Conservation (phyloP, 2,329 filamentous ascomycete species). For the Pyrenochaeta sp. region DNA sequence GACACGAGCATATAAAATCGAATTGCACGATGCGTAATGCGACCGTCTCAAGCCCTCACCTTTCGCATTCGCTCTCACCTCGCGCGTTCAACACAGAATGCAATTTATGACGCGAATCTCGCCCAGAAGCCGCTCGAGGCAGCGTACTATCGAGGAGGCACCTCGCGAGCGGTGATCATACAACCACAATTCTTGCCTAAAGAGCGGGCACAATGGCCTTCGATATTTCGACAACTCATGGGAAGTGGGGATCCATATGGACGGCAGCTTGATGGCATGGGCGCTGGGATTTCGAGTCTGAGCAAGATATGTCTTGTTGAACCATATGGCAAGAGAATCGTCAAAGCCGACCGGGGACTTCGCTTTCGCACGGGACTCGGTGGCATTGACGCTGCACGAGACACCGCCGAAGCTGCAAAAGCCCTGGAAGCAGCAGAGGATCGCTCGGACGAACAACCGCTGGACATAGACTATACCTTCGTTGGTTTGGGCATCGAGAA, state of each 20-base stretch:
- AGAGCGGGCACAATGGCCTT: constrained; percentile 55
- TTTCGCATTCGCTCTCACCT: constrained; percentile 21
- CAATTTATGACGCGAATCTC: constrained; percentile 10
- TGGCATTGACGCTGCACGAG: constrained; percentile 18
- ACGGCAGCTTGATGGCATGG: constrained; percentile 75
- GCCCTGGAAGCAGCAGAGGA: constrained; percentile 4
- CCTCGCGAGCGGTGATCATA: constrained; percentile 72
- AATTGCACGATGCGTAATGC: constrained; percentile 32
- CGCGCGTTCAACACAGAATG: constrained; percentile 8
- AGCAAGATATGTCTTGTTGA: constrained; percentile 75
- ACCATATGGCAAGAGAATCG: constrained; percentile 20
- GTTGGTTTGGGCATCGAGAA: constrained; percentile 71
- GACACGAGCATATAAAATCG: constrained; percentile 2
- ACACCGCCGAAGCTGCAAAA: constrained; percentile 7
- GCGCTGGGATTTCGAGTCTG: constrained; percentile 71
- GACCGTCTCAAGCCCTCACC: constrained; percentile 22
- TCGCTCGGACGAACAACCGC: constrained; percentile 6
- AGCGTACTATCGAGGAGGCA: constrained; percentile 72
- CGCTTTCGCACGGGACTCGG: constrained; percentile 15
- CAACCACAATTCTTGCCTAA: constrained; percentile 60
- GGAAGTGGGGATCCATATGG: constrained; percentile 72
- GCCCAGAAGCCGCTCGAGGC: constrained; percentile 47
- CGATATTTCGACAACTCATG: constrained; percentile 65
- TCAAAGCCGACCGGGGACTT: constrained; percentile 1
- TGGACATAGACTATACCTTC: constrained; percentile 75